These are phyloP conservation scores for Phaeotremella skinneri DNA, from an alignment of 768 basidiomycete species.

Conservation along the genomic window DNA sequence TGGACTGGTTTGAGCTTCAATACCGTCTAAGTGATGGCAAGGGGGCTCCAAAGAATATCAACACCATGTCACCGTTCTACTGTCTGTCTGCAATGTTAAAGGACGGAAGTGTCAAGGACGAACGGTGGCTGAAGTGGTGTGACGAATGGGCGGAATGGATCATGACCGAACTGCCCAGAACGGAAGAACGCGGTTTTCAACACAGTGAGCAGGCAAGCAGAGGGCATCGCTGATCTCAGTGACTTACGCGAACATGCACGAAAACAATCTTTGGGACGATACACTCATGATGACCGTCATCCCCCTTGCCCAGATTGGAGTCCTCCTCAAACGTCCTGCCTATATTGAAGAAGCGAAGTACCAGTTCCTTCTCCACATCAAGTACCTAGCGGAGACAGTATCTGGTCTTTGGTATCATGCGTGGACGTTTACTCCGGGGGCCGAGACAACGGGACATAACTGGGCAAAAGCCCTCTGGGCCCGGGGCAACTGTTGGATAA, in stretches of 20 bases:
- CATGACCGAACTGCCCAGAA: slow-evolving; percentile 59
- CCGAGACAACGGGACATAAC: slow-evolving; percentile 49
- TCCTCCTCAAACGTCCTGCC: slow-evolving; percentile 55
- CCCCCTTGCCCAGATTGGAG: slow-evolving; percentile 58
- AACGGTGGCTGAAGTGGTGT: slow-evolving; percentile 55
- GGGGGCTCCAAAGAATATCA: slow-evolving; percentile 60
- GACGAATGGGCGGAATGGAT: slow-evolving; percentile 54
- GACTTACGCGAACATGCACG: slow-evolving; percentile 55
- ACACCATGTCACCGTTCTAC: slow-evolving; percentile 58
- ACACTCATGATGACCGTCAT: slow-evolving; percentile 61
- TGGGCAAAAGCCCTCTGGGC: slow-evolving; percentile 58
- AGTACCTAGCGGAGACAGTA: slow-evolving; percentile 24
- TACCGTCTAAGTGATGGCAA: slow-evolving; percentile 47
- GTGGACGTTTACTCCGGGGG: slow-evolving; percentile 9
- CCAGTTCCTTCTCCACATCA: slow-evolving; percentile 55
- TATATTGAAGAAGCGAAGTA: slow-evolving; percentile 60
- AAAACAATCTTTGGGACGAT: slow-evolving; percentile 59
- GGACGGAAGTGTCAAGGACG: slow-evolving; percentile 9
- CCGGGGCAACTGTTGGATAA: slow-evolving; percentile 58
- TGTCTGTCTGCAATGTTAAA: slow-evolving; percentile 12
- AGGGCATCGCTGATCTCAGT: slow-evolving; percentile 1
- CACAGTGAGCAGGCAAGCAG: slow-evolving; percentile 35
- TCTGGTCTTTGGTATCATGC: slow-evolving; percentile 34
- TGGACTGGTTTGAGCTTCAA: slow-evolving; percentile 56
- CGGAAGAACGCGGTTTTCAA: slow-evolving; percentile 42